Evolutionary conservation across 352 stramenopile genomes (phyloP), one percentile per base, ranked within the genome.

Genomic region (Phytophthora aleatoria): DNA sequence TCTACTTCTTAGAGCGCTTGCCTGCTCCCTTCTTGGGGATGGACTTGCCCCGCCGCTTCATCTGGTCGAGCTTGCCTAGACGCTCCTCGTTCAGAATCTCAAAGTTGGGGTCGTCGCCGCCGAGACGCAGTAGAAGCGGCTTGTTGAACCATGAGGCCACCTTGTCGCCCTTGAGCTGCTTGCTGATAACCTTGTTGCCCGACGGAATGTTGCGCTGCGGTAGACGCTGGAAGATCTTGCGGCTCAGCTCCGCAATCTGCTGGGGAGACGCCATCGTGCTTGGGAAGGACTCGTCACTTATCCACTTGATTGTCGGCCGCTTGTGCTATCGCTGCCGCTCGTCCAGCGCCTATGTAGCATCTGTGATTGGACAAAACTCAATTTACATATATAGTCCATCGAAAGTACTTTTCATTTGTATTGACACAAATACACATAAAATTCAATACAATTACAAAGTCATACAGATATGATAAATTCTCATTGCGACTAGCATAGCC

Each of bases 141-240:
- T 95, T 95, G 65, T 90, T 87, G 71, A 95, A 95, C 87, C 87
- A 95, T 50, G 79, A 89, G 27, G 81, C 87, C 10, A 95, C 73
- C 73, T 91, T 94, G 36, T 95, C 87, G 50, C 87, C 87, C 76
- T 90, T 91, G 43, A 95, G 79, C 76, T 94, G 83, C 78, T 92
- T 92, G 72, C 83, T 92, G 73, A 95, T 92, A 41, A 95, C 79
- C 74, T 95, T 95, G 74, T 94, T 95, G 67, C 87, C 87, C 45
- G 87, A 94, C 60, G 78, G 67, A 26, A 73, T 87, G 65, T 93
- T 74, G 70, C 81, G 85, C 79, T 94, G 85, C 67, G 87, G 87
- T 64, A 95, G 71, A 13, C 87, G 85, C 81, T 95, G 83, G 73
- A 95, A 95, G 64, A 95, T 95, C 79, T 95, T 92, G 67, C 87